Conservation (phyloP, 2,329 filamentous ascomycete genomes). For the Chalara sp. region DNA sequence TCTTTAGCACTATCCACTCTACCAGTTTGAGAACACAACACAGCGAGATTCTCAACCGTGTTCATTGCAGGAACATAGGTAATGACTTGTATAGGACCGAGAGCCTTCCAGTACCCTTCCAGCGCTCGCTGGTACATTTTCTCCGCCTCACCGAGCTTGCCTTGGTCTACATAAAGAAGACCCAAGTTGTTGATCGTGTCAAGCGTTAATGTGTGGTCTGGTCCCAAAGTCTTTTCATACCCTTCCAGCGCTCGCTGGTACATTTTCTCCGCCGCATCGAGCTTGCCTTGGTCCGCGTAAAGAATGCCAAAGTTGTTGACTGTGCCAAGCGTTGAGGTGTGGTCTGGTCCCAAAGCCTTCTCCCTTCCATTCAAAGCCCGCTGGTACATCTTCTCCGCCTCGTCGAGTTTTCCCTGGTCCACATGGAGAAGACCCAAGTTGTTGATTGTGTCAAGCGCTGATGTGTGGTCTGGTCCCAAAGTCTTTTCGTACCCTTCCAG, state of each 20-base stretch:
- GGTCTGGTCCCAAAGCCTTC: too few relatives aligned
- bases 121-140: too few relatives aligned
- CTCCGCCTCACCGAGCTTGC: too few relatives aligned
- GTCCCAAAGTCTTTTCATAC: too few relatives aligned
- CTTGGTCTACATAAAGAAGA: too few relatives aligned
- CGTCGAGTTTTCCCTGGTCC: background rate
- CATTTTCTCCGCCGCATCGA: background rate
- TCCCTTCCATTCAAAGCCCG: too few relatives aligned
- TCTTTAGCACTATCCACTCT: background rate
- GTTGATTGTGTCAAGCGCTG: constrained; percentile 3
- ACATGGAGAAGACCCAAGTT: background rate
- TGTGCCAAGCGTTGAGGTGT: too few relatives aligned
- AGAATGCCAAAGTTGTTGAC: too few relatives aligned
- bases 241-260: constrained; percentile 11
- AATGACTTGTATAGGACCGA: constrained; percentile 11
- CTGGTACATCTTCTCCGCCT: constrained; percentile 15
- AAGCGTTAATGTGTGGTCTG: too few relatives aligned
- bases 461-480: constrained; percentile 1
- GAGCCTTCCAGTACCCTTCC: constrained; percentile 13
- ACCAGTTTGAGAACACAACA: background rate
- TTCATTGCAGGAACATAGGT: constrained; percentile 9
- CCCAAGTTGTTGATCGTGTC: too few relatives aligned
- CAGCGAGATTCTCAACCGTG: background rate
- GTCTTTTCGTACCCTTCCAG: background rate
- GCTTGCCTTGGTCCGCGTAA: too few relatives aligned